Percentiles rank a stretch among this genome's conserved stretches.
These are phyloP conservation scores for Vanilla planifolia DNA, from an alignment of 106 monocot species.

Conservation along the genomic window DNA sequence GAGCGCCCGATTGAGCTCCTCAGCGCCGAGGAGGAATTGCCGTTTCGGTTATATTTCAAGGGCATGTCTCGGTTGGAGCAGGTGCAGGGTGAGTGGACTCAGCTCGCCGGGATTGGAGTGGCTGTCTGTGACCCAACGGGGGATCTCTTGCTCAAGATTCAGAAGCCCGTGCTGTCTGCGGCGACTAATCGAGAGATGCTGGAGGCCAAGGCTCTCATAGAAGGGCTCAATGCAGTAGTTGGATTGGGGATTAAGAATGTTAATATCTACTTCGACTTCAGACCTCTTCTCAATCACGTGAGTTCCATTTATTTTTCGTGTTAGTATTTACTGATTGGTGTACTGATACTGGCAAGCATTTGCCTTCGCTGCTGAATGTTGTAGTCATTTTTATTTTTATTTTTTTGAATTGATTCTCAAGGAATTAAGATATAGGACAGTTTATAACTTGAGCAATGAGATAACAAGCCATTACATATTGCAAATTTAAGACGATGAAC, in stretches of 20 bases:
- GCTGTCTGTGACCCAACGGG: constrained; percentile 54
- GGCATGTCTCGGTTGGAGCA: constrained; percentile 22
- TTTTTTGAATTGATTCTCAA: background rate
- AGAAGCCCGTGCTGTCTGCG: constrained; percentile 36
- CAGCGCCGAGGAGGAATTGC: constrained; percentile 15
- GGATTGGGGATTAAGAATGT: constrained; percentile 45
- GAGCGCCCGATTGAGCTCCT: constrained; percentile 43
- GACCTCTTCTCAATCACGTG: constrained; percentile 55
- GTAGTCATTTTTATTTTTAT: background rate
- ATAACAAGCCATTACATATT: too few relatives aligned
- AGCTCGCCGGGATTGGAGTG: constrained; percentile 39
- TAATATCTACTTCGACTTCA: constrained; percentile 46
- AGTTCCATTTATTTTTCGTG: constrained; percentile 9
- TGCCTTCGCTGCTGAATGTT: background rate
- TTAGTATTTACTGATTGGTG: background rate
- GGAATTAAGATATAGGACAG: too few relatives aligned
- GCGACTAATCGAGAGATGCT: constrained; percentile 22
- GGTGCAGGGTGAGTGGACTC: constrained; percentile 13
- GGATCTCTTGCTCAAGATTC: constrained; percentile 46
- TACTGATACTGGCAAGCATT: too few relatives aligned
- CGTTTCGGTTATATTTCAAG: constrained; percentile 55
- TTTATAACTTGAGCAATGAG: too few relatives aligned
- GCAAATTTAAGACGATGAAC: too few relatives aligned
- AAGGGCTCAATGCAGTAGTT: constrained; percentile 50
- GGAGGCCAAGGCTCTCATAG: constrained; percentile 59